phyloP scores from a whole-genome alignment of 805 yeast species.

The Cyberlindnera petersonii region DNA sequence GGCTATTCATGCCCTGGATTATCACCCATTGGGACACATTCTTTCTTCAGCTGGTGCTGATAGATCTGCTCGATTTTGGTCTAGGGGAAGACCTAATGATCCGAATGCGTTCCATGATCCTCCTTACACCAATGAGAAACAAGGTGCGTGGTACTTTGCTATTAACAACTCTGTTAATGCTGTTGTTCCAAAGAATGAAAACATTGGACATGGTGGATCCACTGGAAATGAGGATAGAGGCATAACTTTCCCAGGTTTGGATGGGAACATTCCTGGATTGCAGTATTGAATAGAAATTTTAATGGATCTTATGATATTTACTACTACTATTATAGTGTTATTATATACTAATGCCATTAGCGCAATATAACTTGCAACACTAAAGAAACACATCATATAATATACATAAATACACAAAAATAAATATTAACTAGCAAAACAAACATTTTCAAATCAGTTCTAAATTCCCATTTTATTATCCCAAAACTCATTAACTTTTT shows the following conservation, averaged over 20 bases:
- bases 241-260: conserved; percentile 8
- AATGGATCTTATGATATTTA: too few species aligned
- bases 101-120: conserved; percentile 77
- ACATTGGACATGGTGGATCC: conserved; percentile 21
- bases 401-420: too few species aligned
- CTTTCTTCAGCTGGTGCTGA: conserved; percentile 92
- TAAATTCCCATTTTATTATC: background rate
- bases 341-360: too few species aligned
- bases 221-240: background rate
- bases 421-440: too few species aligned
- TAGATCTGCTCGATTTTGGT: conserved; percentile 90
- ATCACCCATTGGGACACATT: conserved; percentile 92
- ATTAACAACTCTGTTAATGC: conserved; percentile 34
- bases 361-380: too few species aligned
- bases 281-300: conserved; percentile 8
- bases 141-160: conserved; percentile 55
- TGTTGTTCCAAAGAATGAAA: conserved; percentile 30
- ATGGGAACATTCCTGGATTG: conserved; percentile 15
- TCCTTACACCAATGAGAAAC: conserved; percentile 64
- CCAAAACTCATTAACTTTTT: conserved; percentile 28
- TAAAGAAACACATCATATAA: too few species aligned
- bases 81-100: conserved; percentile 87
- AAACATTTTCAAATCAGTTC: too few species aligned
- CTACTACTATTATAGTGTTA: too few species aligned
- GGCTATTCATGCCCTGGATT: conserved; percentile 84